Percentiles rank a stretch among this genome's conserved stretches.
phyloP scores from a whole-genome alignment of 805 yeast species.

The Metschnikowia rubicola region DNA sequence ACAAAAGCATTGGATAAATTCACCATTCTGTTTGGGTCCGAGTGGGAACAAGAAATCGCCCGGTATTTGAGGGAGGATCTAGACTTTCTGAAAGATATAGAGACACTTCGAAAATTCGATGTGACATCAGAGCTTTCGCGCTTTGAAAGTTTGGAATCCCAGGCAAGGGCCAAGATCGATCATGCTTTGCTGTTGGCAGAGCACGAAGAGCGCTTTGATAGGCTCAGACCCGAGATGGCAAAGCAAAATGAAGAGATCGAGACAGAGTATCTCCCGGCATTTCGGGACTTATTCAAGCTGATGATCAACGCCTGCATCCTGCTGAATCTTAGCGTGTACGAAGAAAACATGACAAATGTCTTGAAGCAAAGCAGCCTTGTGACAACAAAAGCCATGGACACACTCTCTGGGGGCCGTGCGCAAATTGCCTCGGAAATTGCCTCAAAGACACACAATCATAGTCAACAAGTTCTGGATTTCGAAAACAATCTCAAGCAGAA shows the following conservation, averaged over 20 bases:
- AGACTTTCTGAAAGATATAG: neutral
- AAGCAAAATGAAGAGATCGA: neutral
- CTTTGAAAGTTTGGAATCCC: neutral
- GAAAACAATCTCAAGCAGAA: neutral
- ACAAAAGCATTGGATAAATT: neutral
- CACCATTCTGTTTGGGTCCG: neutral
- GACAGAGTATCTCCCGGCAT: neutral
- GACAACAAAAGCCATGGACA: neutral
- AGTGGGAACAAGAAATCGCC: conserved; percentile 2
- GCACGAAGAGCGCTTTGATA: neutral
- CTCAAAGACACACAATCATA: neutral
- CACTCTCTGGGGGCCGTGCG: neutral
- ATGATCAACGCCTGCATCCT: neutral
- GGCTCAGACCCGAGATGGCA: neutral
- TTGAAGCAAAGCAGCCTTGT: neutral
- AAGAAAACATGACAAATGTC: neutral
- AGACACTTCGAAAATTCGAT: neutral
- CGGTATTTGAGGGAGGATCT: neutral
- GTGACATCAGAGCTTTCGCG: conserved; percentile 1
- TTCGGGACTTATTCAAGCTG: neutral
- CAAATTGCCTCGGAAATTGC: neutral
- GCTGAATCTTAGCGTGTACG: neutral
- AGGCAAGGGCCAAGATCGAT: neutral
- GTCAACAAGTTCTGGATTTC: neutral
- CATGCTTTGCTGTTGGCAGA: neutral